phyloP scores from a whole-genome alignment of 129 eudicot species.

The Deinandra increscens region DNA sequence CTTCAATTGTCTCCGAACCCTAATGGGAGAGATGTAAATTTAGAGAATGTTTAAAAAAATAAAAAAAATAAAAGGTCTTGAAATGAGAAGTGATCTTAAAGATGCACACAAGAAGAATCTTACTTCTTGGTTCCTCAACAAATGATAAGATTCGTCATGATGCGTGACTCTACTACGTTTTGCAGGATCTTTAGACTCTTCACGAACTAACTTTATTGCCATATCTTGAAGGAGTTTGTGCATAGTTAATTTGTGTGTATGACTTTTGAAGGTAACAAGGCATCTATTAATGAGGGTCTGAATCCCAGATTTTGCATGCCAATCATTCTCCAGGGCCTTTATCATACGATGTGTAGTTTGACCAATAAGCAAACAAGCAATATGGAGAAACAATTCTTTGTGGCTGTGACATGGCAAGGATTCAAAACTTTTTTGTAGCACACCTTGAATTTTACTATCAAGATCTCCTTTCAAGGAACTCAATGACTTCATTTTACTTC shows the following conservation, averaged over 20 bases:
- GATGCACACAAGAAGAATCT: too few relatives aligned
- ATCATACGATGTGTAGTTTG: too few relatives aligned
- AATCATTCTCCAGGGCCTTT: neutral
- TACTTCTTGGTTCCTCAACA: too few relatives aligned
- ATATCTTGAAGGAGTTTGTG: constrained; percentile 9
- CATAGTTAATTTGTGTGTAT: constrained; percentile 10
- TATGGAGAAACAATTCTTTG: constrained; percentile 28
- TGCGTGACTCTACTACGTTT: too few relatives aligned
- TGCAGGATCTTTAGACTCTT: constrained; percentile 28
- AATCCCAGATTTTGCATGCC: constrained; percentile 22
- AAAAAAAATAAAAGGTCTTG: too few relatives aligned
- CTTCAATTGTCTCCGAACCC: too few relatives aligned
- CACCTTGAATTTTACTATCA: constrained; percentile 9
- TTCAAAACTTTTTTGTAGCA: constrained; percentile 26
- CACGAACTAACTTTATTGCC: constrained; percentile 18
- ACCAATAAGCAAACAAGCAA: constrained; percentile 40
- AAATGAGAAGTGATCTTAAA: too few relatives aligned
- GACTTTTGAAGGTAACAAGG: constrained; percentile 1
- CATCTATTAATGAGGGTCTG: constrained; percentile 26
- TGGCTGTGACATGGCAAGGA: constrained; percentile 20
- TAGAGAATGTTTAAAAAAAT: too few relatives aligned
- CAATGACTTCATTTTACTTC: constrained; percentile 16
- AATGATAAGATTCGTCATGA: too few relatives aligned
- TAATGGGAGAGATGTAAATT: too few relatives aligned
- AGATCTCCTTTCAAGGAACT: constrained; percentile 2